These are phyloP conservation scores for Leishmania mexicana DNA, from an alignment of 208 protist genomes.

Conservation along the genomic window DNA sequence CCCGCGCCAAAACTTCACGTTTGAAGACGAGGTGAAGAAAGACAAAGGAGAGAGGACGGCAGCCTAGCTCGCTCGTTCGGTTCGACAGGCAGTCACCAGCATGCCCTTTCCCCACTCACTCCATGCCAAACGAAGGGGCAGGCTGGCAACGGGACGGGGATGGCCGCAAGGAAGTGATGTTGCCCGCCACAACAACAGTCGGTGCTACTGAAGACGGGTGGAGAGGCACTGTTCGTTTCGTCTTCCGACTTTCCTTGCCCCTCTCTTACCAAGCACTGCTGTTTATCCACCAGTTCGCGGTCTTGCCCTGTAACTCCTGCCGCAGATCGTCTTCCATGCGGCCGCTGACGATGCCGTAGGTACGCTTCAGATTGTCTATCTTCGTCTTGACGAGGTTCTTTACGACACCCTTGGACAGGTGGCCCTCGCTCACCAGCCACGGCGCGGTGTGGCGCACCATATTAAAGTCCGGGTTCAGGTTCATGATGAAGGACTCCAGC, in stretches of 20 bases:
- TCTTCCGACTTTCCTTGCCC: not conserved
- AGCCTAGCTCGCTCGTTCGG: not conserved
- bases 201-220: not conserved
- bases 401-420: conserved; percentile 78
- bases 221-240: not conserved
- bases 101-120: not conserved
- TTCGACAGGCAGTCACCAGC: not conserved
- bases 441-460: conserved; percentile 90
- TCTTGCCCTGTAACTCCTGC: conserved; percentile 36
- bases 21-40: not conserved
- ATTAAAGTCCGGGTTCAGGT: conserved; percentile 90
- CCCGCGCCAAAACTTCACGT: too few relatives aligned
- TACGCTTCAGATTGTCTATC: conserved; percentile 62
- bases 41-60: not conserved
- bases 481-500: conserved; percentile 93
- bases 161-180: not conserved
- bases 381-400: conserved; percentile 80
- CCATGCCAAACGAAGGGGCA: not conserved
- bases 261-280: conserved; percentile 22
- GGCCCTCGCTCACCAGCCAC: conserved; percentile 88
- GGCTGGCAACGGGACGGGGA: not conserved
- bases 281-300: conserved; percentile 51
- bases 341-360: conserved; percentile 56
- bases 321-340: conserved; percentile 62
- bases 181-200: not conserved